Conservation (phyloP, 1,284 basidiomycete genomes). For the Melampsora americana region DNA sequence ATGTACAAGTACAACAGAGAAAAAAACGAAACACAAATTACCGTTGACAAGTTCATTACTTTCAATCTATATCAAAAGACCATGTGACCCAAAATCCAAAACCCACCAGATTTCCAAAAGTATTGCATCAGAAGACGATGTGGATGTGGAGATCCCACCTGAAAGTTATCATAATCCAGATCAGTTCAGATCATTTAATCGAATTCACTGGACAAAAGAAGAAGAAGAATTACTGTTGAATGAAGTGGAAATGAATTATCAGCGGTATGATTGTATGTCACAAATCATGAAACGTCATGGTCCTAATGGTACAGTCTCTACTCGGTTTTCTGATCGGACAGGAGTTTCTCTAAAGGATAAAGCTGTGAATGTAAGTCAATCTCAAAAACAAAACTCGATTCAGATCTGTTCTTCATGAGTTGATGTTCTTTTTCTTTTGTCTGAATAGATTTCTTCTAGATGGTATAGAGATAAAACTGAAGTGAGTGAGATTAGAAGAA, state of each 20-base stretch:
- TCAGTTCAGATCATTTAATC: constrained; percentile 35
- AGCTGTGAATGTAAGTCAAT: constrained; percentile 41
- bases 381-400: too few species aligned
- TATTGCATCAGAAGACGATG: not conserved
- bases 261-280: constrained; percentile 41
- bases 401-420: not conserved
- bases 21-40: not conserved
- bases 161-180: constrained; percentile 30
- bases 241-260: constrained; percentile 35
- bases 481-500: constrained; percentile 19
- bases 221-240: constrained; percentile 35
- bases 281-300: constrained; percentile 43
- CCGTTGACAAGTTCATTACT: not conserved
- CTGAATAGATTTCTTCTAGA: constrained; percentile 33
- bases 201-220: constrained; percentile 41
- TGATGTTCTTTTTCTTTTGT: not conserved
- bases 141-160: not conserved
- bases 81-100: too few species aligned
- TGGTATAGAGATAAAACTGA: constrained; percentile 38
- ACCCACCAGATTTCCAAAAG: too few species aligned
- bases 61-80: not conserved
- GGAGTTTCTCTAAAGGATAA: constrained; percentile 42
- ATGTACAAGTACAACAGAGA: not conserved
- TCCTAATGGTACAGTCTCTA: constrained; percentile 28
- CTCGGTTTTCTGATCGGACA: constrained; percentile 34